These are phyloP conservation scores for Sarocladiaceae sp. DNA, from an alignment of 2,329 filamentous ascomycete species.

Conservation along the genomic window DNA sequence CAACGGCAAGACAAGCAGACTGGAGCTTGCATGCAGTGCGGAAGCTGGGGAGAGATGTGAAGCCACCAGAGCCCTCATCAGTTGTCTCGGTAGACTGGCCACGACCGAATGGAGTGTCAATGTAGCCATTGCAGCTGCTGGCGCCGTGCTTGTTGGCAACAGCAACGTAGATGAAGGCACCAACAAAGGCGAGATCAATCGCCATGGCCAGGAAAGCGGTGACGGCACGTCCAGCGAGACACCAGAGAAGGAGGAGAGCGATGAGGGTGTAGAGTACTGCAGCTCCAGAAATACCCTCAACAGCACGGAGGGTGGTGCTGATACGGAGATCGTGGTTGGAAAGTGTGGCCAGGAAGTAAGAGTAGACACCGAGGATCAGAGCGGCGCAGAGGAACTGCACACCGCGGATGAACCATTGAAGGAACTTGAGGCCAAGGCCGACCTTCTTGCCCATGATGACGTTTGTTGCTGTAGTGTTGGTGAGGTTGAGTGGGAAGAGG, in stretches of 20 bases:
- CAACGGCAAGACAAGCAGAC: slow-evolving; percentile 70
- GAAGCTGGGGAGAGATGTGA: slow-evolving; percentile 43
- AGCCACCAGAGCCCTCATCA: slow-evolving; percentile 39
- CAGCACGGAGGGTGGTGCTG: slow-evolving; percentile 62
- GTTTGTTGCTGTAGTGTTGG: not conserved
- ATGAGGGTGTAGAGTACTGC: slow-evolving; percentile 71
- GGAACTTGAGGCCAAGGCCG: slow-evolving; percentile 57
- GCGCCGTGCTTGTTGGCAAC: slow-evolving; percentile 68
- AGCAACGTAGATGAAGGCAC: slow-evolving; percentile 77
- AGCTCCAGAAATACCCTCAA: slow-evolving; percentile 72
- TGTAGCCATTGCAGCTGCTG: slow-evolving; percentile 56
- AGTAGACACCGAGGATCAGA: slow-evolving; percentile 74
- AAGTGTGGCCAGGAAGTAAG: slow-evolving; percentile 78
- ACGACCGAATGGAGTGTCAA: slow-evolving; percentile 62
- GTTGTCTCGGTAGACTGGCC: slow-evolving; percentile 50
- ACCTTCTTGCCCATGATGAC: slow-evolving; percentile 25
- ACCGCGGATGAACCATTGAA: slow-evolving; percentile 68
- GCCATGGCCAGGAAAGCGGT: slow-evolving; percentile 70
- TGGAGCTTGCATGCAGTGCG: slow-evolving; percentile 66
- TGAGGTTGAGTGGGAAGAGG: not conserved
- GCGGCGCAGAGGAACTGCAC: slow-evolving; percentile 70
- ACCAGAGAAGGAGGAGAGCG: slow-evolving; percentile 73
- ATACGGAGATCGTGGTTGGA: slow-evolving; percentile 61
- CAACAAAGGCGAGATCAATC: slow-evolving; percentile 73
- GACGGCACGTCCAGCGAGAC: slow-evolving; percentile 68